Base-by-base conservation (phyloP, 108 stramenopile genomes). In the Phaeodactylum tricornutum region DNA sequence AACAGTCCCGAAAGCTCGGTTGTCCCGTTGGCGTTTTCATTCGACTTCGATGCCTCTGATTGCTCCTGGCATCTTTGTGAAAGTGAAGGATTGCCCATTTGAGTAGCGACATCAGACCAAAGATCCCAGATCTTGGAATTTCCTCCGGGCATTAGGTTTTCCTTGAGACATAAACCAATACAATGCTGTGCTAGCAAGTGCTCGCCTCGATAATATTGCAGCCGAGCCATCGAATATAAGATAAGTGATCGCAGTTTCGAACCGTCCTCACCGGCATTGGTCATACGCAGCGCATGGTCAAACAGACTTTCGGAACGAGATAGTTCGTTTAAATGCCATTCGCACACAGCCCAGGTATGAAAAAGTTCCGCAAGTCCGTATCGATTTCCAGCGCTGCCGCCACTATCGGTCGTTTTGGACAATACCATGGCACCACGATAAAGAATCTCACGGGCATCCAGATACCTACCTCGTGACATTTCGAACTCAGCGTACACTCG, bases 101-200 rank as follows among this genome's bases (percentile, higher is more conserved):
- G 50, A 20, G 40, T 32, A 19, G 84, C 73, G n/a, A 86, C 63
- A 11, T 67, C 52, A 3, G 75, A 73, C 85, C 85, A 87, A 20
- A 83, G 53, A 25, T 50, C 57, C 85, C 85, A 87, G 24, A 74
- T 62, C 31, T 47, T 55, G 14, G 53, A 61, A 31, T 77, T 71
- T 3, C 67, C 67, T 24, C 74, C 69, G 7, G 78, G 77, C 29
- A 74, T 40, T 15, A 59, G 33, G 44, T 75, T 75, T 41, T 83
- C 81, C 53, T 79, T 78, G 36, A 87, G 46, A 30, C 70, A 72
- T 15, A 87, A 53, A 11, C 65, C 73, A 14, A 87, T 62, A 40
- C 75, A 87, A 47, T 87, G 81, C 52, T 87, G 85, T 19, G 85
- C 78, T 20, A 83, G 33, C 37, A 71, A 31, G 28, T 61, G 57